phyloP scores from a whole-genome alignment of 2,329 filamentous ascomycete species.

The Hypoxylon sp. region DNA sequence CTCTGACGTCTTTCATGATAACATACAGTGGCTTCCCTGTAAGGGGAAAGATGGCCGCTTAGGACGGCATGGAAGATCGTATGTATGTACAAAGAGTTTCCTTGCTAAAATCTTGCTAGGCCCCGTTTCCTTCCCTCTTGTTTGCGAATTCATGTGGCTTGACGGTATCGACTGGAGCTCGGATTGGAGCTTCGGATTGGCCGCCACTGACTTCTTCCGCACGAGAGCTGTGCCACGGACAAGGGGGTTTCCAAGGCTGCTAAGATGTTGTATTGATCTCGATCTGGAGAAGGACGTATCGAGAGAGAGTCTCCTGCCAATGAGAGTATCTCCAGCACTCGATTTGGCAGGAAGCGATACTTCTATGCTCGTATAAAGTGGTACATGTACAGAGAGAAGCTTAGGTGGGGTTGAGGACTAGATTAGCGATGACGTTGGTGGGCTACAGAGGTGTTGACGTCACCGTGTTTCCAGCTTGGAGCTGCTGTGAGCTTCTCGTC shows the following conservation, averaged over 20 bases:
- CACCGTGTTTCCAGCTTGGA: slow-evolving; percentile 22
- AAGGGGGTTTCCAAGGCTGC: neutral
- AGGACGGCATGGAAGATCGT: slow-evolving; percentile 26
- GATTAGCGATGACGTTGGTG: slow-evolving; percentile 43
- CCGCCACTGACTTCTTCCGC: slow-evolving; percentile 21
- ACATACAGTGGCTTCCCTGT: slow-evolving; percentile 23
- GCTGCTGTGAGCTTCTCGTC: neutral
- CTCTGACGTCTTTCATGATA: slow-evolving; percentile 44
- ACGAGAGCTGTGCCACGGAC: slow-evolving; percentile 15
- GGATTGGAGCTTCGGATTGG: slow-evolving; percentile 42
- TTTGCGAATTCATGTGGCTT: slow-evolving; percentile 33
- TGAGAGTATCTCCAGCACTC: slow-evolving; percentile 12
- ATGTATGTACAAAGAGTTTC: slow-evolving; percentile 27
- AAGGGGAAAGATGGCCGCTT: slow-evolving; percentile 29
- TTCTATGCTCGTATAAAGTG: slow-evolving; percentile 17
- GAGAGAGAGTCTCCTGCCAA: slow-evolving; percentile 11
- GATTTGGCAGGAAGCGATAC: slow-evolving; percentile 19
- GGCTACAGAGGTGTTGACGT: slow-evolving; percentile 40
- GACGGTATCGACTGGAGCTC: slow-evolving; percentile 27
- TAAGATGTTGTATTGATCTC: slow-evolving; percentile 33
- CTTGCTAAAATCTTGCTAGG: slow-evolving; percentile 24
- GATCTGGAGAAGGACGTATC: slow-evolving; percentile 26
- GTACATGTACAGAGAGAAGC: slow-evolving; percentile 9
- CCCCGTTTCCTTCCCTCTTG: slow-evolving; percentile 18
- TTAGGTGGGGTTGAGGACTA: slow-evolving; percentile 14